Evolutionary conservation across 2,329 filamentous ascomycete species (phyloP), one percentile per base, ranked within the genome.

Genomic region (Claviceps fusiformis): DNA sequence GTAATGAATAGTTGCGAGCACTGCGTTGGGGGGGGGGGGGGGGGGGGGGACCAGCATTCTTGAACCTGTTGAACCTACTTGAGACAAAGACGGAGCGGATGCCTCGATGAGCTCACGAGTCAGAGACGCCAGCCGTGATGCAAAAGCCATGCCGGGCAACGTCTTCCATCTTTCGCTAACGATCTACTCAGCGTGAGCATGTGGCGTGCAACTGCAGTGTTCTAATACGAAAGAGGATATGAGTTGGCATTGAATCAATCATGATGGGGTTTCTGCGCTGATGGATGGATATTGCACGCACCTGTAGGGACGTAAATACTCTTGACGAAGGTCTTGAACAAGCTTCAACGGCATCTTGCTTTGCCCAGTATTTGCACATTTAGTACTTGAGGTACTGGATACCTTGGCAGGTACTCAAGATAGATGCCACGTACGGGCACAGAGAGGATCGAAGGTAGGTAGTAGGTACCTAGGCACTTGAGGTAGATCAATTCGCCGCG

Each of bases 21-120:
- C 24, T 43, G 17, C 41, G 5, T 3, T 1, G 24, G 19, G 19
- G 19, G 19, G 19, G 24, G 24, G 19, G 19, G 19, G 19, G 19
- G n/a, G n/a, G 24, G 24, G 19, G 19, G 19, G 19, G 19, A 24
- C 2, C 24, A 19, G 50, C 31, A 58, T 6, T 43, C 27, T 37
- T 31, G 17, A n/a, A 19, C 6, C 5, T 1, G 24, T 11, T 31
- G 45, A 29, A 47, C 45, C 58, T 71, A 83, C 82, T 70, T 80
- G 71, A 35, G 70, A 60, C 47, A 77, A 72, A 45, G 76, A 72
- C n/a, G 75, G 75, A 13, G 83, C 77, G 57, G 90, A 72, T 46
- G 78, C 74, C 45, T 79, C 75, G 58, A 95, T 77, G 37, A 95
- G 79, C 65, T 89, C 82, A 58, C 87, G 85, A 1, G 81, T 82